Percentiles rank a stretch among this genome's conserved stretches.
These are phyloP conservation scores for Artemisia argyi DNA, from an alignment of 129 eudicot genomes.

Conservation along the genomic window DNA sequence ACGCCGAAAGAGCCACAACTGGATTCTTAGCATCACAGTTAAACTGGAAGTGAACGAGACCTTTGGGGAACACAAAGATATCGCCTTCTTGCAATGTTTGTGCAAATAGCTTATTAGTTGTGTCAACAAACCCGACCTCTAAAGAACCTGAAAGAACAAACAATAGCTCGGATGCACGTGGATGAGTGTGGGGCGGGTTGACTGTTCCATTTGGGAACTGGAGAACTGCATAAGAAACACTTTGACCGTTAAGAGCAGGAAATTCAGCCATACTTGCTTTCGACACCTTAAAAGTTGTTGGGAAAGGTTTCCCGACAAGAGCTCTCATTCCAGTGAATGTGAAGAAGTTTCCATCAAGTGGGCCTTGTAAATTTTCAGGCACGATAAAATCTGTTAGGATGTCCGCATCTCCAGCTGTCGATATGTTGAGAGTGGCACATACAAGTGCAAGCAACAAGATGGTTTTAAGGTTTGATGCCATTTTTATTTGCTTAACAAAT, in stretches of 20 bases:
- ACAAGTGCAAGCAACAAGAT: constrained; percentile 13
- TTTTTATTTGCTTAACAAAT: not conserved
- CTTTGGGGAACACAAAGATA: constrained; percentile 42
- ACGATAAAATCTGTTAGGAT: constrained; percentile 21
- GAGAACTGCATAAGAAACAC: constrained; percentile 33
- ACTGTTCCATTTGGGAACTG: constrained; percentile 30
- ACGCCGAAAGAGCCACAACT: constrained; percentile 33
- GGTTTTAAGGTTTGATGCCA: constrained; percentile 20
- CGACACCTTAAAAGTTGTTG: constrained; percentile 29
- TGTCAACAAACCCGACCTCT: constrained; percentile 38
- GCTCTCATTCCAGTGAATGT: constrained; percentile 30
- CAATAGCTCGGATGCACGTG: constrained; percentile 40
- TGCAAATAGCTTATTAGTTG: constrained; percentile 33
- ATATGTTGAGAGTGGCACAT: constrained; percentile 14
- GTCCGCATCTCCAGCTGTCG: constrained; percentile 27
- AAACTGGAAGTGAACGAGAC: constrained; percentile 42
- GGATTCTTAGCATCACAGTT: constrained; percentile 18
- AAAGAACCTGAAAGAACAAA: constrained; percentile 29
- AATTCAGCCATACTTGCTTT: constrained; percentile 41
- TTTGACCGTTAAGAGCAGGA: constrained; percentile 33
- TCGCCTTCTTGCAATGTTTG: constrained; percentile 35
- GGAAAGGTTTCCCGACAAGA: constrained; percentile 22
- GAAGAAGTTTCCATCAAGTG: constrained; percentile 29
- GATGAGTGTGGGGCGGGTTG: constrained; percentile 41
- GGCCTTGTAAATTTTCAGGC: not conserved